Base-by-base conservation (phyloP, 768 basidiomycete species). In the Phanerochaete carnosa region DNA sequence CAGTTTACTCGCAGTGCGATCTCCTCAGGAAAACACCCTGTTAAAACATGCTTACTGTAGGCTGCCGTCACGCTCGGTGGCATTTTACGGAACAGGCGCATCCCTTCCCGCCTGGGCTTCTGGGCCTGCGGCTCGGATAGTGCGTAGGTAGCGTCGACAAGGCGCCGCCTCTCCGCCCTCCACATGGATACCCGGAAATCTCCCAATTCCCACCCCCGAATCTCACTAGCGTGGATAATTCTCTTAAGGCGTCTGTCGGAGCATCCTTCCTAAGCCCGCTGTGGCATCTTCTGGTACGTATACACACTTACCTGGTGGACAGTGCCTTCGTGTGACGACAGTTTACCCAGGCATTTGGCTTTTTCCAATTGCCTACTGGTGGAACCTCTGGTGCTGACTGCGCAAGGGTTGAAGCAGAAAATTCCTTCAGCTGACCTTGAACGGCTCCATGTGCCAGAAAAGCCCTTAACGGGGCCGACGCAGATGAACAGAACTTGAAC, bases 111-210 rank as follows among this genome's bases (percentile, higher is more conserved):
- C 47, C 3, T 26, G 4, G 47, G 47, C 23, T 25, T 19, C n/a
- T 19, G 19, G 45, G 45, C n/a, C 45, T 29, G 11, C 23, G 47
- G 47, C 47, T 49, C 47, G 47, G 13, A 9, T 49, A 49, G 47
- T 49, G 28, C 47, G 47, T 49, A 25, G 28, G 47, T 25, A 33
- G n/a, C n/a, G 26, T 25, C 28, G 49, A 35, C 49, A 22, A 39
- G 37, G 33, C 33, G 54, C 54, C 29, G n/a, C 51, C 8, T 5
- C 51, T 22, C 51, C 7, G 13, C 25, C 25, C 30, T 22, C 50
- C 59, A 55, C 59, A 55, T 60, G 54, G 59, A n/a, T n/a, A 9
- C n/a, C 30, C 59, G 59, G 59, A 26, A 32, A 60, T 60, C 59
- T 60, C 59, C 59, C 47, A 15, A 23, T 4, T 32, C 2, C 26